These are phyloP conservation scores for Coniochaeta sp. DNA, from an alignment of 2,329 filamentous ascomycete species.

Conservation along the genomic window DNA sequence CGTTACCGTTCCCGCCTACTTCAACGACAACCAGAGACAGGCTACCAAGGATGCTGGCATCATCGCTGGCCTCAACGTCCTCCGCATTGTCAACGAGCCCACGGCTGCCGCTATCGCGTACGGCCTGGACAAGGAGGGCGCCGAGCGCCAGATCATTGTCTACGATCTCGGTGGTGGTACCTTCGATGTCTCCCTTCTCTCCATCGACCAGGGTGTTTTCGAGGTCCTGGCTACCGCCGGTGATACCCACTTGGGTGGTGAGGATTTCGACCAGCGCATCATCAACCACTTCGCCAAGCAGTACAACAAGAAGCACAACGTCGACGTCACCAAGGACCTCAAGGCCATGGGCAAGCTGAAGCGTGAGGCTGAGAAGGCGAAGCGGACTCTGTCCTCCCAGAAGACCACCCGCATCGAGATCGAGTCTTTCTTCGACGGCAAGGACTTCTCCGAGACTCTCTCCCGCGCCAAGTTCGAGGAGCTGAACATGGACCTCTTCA, in stretches of 20 bases:
- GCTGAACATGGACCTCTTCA: constrained; percentile 98
- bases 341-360: constrained; percentile 99
- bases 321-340: constrained; percentile 86
- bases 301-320: constrained; percentile 97
- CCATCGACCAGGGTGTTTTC: constrained; percentile 86
- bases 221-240: constrained; percentile 91
- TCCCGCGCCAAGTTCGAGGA: constrained; percentile 99
- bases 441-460: constrained; percentile 96
- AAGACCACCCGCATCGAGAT: constrained; percentile 94
- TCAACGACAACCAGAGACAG: constrained; percentile 97
- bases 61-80: constrained; percentile 89
- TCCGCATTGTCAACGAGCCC: constrained; percentile 94
- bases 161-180: constrained; percentile 94
- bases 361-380: constrained; percentile 99
- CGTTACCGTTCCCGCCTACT: constrained; percentile 93
- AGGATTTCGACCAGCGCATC: constrained; percentile 97
- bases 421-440: constrained; percentile 91
- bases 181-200: constrained; percentile 89
- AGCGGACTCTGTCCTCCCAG: constrained; percentile 93
- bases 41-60: constrained; percentile 91
- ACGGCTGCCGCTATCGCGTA: constrained; percentile 94
- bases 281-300: constrained; percentile 94
- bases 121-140: constrained; percentile 79
- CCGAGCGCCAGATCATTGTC: constrained; percentile 82
- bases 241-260: constrained; percentile 96